A percentile compares a stretch with the other conserved stretches of the same genome.
phyloP scores from a whole-genome alignment of 2,329 filamentous ascomycete species.

The Colletotrichum theobromicola region DNA sequence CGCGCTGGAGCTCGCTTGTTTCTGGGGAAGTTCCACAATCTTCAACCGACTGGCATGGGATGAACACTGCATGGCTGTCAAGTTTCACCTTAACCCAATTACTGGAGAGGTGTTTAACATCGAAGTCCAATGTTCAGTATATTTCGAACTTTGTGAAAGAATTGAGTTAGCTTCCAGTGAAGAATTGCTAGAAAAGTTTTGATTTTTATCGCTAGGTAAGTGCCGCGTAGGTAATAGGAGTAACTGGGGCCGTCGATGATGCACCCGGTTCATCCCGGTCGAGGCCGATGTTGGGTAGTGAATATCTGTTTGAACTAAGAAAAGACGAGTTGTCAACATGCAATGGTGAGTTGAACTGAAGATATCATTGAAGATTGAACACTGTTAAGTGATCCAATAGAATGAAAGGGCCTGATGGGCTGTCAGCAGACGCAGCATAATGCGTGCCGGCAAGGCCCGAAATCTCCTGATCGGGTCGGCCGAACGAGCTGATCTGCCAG shows the following conservation, averaged over 20 bases:
- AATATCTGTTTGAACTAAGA: background rate
- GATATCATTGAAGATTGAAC: background rate
- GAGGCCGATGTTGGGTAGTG: rapidly evolving
- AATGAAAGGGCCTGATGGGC: rapidly evolving
- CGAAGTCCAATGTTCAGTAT: background rate
- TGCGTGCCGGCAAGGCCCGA: background rate
- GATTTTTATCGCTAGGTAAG: background rate
- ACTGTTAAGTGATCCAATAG: rapidly evolving
- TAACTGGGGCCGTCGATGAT: no score
- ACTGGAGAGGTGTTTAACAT: background rate
- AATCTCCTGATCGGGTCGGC: background rate
- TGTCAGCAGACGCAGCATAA: background rate
- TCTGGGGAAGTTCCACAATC: conserved; percentile 1
- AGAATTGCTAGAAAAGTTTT: rapidly evolving
- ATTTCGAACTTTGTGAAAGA: rapidly evolving
- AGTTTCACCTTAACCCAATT: background rate
- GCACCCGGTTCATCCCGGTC: no score
- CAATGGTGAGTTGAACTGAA: rapidly evolving
- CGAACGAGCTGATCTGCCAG: background rate
- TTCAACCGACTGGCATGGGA: background rate
- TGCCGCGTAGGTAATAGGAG: no score
- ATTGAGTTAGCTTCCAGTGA: rapidly evolving
- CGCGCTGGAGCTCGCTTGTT: background rate
- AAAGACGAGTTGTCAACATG: background rate
- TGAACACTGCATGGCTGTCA: background rate